Conservation (phyloP, 1,284 basidiomycete species). For the Trametes hirsuta region DNA sequence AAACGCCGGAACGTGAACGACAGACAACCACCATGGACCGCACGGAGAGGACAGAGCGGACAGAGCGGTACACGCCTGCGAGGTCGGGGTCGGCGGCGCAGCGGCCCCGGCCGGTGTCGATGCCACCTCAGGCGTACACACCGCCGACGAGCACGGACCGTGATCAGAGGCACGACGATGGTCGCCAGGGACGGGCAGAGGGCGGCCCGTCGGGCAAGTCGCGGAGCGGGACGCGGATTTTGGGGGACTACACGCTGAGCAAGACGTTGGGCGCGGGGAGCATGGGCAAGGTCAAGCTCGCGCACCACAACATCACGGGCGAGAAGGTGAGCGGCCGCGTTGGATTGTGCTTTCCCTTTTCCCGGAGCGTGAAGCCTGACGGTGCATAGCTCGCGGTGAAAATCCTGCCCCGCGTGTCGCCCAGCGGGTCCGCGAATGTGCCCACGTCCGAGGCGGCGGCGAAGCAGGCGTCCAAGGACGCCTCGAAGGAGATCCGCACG, state of each 20-base stretch:
- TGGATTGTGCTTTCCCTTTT: neutral
- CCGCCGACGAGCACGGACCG: constrained; percentile 35
- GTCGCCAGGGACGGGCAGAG: constrained; percentile 36
- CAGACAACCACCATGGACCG: constrained; percentile 19
- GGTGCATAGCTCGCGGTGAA: constrained; percentile 89
- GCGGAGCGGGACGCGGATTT: constrained; percentile 59
- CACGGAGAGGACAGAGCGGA: constrained; percentile 21
- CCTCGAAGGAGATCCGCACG: constrained; percentile 94
- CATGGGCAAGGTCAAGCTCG: constrained; percentile 99
- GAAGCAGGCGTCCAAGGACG: constrained; percentile 87
- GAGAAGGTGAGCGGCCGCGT: constrained; percentile 73
- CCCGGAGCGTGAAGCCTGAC: constrained; percentile 1
- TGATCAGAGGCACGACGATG: constrained; percentile 34
- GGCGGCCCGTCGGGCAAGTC: constrained; percentile 36
- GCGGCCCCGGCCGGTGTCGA: constrained; percentile 65
- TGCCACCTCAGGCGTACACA: constrained; percentile 62
- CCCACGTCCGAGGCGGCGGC: constrained; percentile 61
- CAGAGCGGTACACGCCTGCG: constrained; percentile 30
- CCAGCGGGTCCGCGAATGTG: constrained; percentile 48
- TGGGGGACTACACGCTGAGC: constrained; percentile 95
- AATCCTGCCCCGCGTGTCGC: constrained; percentile 88
- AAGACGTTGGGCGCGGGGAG: constrained; percentile 98
- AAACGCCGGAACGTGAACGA: constrained; percentile 21
- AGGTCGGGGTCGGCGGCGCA: constrained; percentile 34
- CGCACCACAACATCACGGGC: constrained; percentile 85